Evolutionary conservation across 345 rosid species (phyloP).

Genomic region (Brassica rapa): DNA sequence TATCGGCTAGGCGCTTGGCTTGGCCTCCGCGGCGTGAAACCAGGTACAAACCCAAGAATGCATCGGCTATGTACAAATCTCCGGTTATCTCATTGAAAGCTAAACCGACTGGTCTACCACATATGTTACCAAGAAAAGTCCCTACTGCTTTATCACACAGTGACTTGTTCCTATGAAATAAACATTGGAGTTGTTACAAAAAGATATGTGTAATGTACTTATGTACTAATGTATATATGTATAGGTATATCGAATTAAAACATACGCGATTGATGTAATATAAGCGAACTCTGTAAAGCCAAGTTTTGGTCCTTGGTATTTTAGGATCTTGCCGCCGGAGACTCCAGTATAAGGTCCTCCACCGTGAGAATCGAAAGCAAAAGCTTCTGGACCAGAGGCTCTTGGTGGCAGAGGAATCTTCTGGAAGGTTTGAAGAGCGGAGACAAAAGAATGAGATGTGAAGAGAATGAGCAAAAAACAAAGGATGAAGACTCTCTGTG

Average conservation of each 20-base stretch:
- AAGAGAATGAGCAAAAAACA: constrained; percentile 2
- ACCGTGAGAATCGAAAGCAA: constrained; percentile 33
- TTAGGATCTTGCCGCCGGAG: constrained; percentile 45
- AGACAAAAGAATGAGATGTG: constrained; percentile 3
- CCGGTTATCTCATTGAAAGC: constrained; percentile 34
- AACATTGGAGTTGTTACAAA: neutral
- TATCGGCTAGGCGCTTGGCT: constrained; percentile 38
- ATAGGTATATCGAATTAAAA: neutral
- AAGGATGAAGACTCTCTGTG: neutral
- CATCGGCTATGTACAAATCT: constrained; percentile 49
- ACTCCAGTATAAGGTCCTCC: constrained; percentile 47
- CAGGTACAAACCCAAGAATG: constrained; percentile 42
- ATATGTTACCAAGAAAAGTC: constrained; percentile 32
- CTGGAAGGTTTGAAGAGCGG: constrained; percentile 18
- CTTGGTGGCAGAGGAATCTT: constrained; percentile 19
- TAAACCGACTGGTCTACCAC: constrained; percentile 52
- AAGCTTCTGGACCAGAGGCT: constrained; percentile 34
- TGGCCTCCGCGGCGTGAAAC: constrained; percentile 45
- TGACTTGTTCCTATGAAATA: constrained; percentile 15
- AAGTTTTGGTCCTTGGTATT: constrained; percentile 32
- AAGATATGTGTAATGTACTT: neutral
- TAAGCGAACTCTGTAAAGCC: constrained; percentile 43
- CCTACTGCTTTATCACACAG: constrained; percentile 36
- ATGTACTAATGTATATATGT: neutral
- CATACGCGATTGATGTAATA: constrained; percentile 36